Evolutionary conservation across 352 stramenopile species (phyloP), one percentile per base, ranked within the genome.

Genomic region (Pythium graminicola): DNA sequence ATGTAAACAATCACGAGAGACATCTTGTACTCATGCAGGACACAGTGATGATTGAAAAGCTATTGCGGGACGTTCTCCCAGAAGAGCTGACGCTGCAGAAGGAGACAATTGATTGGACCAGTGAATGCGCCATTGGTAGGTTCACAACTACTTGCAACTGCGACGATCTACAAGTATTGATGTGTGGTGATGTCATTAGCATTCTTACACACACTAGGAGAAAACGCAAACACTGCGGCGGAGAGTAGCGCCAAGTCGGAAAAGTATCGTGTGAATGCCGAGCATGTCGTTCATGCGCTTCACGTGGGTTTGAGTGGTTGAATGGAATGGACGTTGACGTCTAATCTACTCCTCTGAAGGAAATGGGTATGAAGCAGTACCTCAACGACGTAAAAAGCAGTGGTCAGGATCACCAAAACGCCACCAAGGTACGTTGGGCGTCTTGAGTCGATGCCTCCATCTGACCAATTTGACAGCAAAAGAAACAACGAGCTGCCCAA

Each of bases 91-190:
- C 54, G 38, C 67, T 86, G 16, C 73, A 73, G 33, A 84, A 85
- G 42, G 73, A 86, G 67, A 79, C 75, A 26, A 46, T 85, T 26
- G 78, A 86, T 42, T 86, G 75, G 75, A 62, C 80, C 33, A 75
- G 60, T 41, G 75, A 89, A 50, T 80, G 73, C 50, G 67, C 75
- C 19, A 51, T 60, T 40, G 73, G 78, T 85, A 11, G 8, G 35
- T 29, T 22, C 19, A 8, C 6, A 29, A 23, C 4, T 27, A 23
- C 6, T 11, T 14, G 16, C 22, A n/a, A n/a, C n/a, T n/a, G n/a
- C n/a, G n/a, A n/a, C n/a, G n/a, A n/a, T n/a, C n/a, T n/a, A n/a
- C n/a, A n/a, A n/a, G n/a, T n/a, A n/a, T n/a, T n/a, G n/a, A n/a
- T 26, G 40, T 29, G 6, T 47, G 17, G 22, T 17, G 3, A 43